Conservation (phyloP, 768 basidiomycete species). For the Ramaria rubella region DNA sequence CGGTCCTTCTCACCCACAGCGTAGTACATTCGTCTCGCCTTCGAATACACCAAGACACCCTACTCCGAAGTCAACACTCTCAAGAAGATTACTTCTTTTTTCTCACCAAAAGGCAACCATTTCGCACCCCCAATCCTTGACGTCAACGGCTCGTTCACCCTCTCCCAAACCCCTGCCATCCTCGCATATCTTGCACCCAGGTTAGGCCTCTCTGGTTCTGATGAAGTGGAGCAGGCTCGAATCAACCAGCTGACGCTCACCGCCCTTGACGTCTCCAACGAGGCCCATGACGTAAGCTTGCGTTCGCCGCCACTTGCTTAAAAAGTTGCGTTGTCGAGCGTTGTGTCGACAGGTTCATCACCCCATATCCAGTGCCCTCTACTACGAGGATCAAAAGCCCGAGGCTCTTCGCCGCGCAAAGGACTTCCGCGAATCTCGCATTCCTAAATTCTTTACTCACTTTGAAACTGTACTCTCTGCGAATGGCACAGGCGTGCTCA, state of each 20-base stretch:
- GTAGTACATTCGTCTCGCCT: conserved; percentile 4
- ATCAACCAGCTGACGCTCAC: conserved; percentile 37
- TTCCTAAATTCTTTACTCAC: conserved; percentile 37
- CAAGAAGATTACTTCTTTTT: conserved; percentile 12
- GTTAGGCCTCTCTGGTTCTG: conserved; percentile 28
- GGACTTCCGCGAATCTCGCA: conserved; percentile 29
- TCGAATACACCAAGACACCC: conserved; percentile 14
- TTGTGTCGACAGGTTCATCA: conserved; percentile 23
- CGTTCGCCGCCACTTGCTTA: conserved; percentile 1
- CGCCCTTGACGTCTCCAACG: conserved; percentile 29
- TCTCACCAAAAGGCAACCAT: conserved; percentile 22
- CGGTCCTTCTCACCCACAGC: background rate
- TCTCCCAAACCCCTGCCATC: conserved; percentile 35
- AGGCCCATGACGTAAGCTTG: conserved; percentile 23
- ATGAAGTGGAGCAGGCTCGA: conserved; percentile 22
- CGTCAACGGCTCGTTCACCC: conserved; percentile 20
- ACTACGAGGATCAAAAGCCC: conserved; percentile 40
- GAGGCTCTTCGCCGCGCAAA: conserved; percentile 28
- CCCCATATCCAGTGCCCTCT: conserved; percentile 26
- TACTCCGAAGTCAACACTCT: conserved; percentile 25
- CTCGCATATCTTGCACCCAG: conserved; percentile 30
- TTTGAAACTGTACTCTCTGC: conserved; percentile 27
- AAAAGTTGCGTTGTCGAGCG: background rate
- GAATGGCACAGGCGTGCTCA: conserved; percentile 22
- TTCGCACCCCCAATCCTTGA: conserved; percentile 39